These are phyloP conservation scores for Monosporascus sp. DNA, from an alignment of 2,329 filamentous ascomycete genomes.

Conservation along the genomic window DNA sequence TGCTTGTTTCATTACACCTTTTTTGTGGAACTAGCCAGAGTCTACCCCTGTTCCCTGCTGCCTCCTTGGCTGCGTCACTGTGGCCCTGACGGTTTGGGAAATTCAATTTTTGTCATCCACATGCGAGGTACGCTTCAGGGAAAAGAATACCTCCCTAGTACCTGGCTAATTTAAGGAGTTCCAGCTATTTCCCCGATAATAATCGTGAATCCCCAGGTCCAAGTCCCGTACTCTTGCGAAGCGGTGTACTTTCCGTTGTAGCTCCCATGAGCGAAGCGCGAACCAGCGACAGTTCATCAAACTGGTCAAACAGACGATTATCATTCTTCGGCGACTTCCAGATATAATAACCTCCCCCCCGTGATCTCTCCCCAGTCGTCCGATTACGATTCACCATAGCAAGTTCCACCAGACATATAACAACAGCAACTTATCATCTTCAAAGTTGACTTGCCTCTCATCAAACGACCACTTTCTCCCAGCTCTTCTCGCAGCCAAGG, in stretches of 20 bases:
- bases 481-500: too few relatives aligned
- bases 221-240: neutral
- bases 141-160: constrained; percentile 11
- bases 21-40: constrained; percentile 16
- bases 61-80: constrained; percentile 24
- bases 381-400: constrained; percentile 19
- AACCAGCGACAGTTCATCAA: constrained; percentile 7
- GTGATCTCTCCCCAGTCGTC: constrained; percentile 10
- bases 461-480: constrained; percentile 2
- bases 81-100: constrained; percentile 17
- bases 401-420: constrained; percentile 9
- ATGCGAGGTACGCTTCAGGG: too few relatives aligned
- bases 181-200: neutral
- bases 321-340: constrained; percentile 17
- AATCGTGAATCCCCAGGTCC: neutral
- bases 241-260: constrained; percentile 25
- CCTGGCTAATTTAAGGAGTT: constrained; percentile 7
- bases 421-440: constrained; percentile 14
- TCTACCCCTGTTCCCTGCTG: constrained; percentile 16
- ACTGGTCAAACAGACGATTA: constrained; percentile 16
- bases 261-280: neutral
- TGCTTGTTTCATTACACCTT: constrained; percentile 28
- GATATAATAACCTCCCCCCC: constrained; percentile 28
- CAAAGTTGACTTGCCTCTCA: neutral
- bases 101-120: constrained; percentile 27